Percentiles rank a stretch among this genome's conserved stretches.
Conservation (phyloP, 2,329 filamentous ascomycete species). For the Microdochium paspali region DNA sequence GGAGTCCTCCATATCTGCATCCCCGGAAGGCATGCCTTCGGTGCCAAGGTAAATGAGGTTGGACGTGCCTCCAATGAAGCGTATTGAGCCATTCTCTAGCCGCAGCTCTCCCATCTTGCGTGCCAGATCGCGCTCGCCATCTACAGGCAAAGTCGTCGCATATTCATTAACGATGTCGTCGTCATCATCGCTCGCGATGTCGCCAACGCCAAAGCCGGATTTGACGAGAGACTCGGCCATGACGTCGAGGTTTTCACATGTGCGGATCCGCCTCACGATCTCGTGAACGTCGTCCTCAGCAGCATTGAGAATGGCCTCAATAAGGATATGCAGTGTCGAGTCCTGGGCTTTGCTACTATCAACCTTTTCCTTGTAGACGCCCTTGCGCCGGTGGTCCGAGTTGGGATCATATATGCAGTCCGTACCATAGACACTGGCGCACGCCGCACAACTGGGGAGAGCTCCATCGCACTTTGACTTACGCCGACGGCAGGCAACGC, state of each 20-base stretch:
- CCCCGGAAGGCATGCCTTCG: slow-evolving; percentile 26
- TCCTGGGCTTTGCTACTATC: slow-evolving; percentile 81
- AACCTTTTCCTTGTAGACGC: slow-evolving; percentile 90
- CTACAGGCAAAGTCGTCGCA: slow-evolving; percentile 28
- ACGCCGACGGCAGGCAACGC: slow-evolving; percentile 40
- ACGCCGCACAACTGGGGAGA: slow-evolving; percentile 87
- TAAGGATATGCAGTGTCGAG: slow-evolving; percentile 82
- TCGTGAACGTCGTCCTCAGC: slow-evolving; percentile 76
- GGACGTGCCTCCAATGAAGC: slow-evolving; percentile 90
- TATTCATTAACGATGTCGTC: slow-evolving; percentile 32
- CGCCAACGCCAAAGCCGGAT: slow-evolving; percentile 24
- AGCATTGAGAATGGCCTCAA: slow-evolving; percentile 87
- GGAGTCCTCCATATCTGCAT: slow-evolving; percentile 34
- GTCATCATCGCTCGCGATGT: slow-evolving; percentile 20
- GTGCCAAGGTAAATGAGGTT: slow-evolving; percentile 75
- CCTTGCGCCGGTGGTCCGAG: slow-evolving; percentile 91
- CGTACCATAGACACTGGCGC: slow-evolving; percentile 83
- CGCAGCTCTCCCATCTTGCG: slow-evolving; percentile 89
- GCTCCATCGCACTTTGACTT: slow-evolving; percentile 92
- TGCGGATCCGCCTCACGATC: slow-evolving; percentile 79
- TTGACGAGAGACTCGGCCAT: slow-evolving; percentile 45
- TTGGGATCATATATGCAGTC: slow-evolving; percentile 93
- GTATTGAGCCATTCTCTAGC: slow-evolving; percentile 76
- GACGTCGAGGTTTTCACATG: slow-evolving; percentile 60
- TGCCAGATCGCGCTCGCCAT: slow-evolving; percentile 70